Evolutionary conservation across 2,329 filamentous ascomycete genomes (phyloP).

Genomic region (Westerdykella aurantiaca): DNA sequence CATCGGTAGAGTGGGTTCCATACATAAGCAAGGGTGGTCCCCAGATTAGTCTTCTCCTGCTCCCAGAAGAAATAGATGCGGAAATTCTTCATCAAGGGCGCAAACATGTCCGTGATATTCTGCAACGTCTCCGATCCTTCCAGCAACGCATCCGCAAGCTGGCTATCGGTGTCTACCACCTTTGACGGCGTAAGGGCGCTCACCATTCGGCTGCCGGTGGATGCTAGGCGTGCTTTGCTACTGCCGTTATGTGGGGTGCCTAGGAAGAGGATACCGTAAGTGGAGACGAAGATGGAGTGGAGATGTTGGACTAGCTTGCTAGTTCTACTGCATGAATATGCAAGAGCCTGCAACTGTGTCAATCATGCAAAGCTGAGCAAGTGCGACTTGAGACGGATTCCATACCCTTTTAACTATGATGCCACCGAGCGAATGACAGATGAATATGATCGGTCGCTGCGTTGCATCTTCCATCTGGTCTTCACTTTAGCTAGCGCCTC

Average conservation of each 20-base stretch:
- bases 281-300: slow-evolving; percentile 36
- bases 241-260: slow-evolving; percentile 36
- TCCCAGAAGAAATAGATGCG: slow-evolving; percentile 40
- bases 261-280: slow-evolving; percentile 35
- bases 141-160: slow-evolving; percentile 51
- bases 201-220: slow-evolving; percentile 19
- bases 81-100: slow-evolving; percentile 34
- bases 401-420: slow-evolving; percentile 39
- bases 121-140: slow-evolving; percentile 40
- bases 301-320: slow-evolving; percentile 24
- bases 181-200: slow-evolving; percentile 22
- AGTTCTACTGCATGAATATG: slow-evolving; percentile 26
- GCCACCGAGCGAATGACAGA: slow-evolving; percentile 40
- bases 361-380: not conserved
- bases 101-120: slow-evolving; percentile 38
- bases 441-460: slow-evolving; percentile 37
- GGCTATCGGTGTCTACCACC: slow-evolving; percentile 30
- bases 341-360: slow-evolving; percentile 26
- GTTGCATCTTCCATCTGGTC: slow-evolving; percentile 25
- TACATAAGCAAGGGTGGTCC: slow-evolving; percentile 27
- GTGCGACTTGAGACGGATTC: not conserved
- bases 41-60: slow-evolving; percentile 33
- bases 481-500: slow-evolving; percentile 2
- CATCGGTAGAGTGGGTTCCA: not conserved
- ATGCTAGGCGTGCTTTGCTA: slow-evolving; percentile 26